Evolutionary conservation across 352 stramenopile species (phyloP), one percentile per base, ranked within the genome.

Genomic region (Blastocystis sp.): DNA sequence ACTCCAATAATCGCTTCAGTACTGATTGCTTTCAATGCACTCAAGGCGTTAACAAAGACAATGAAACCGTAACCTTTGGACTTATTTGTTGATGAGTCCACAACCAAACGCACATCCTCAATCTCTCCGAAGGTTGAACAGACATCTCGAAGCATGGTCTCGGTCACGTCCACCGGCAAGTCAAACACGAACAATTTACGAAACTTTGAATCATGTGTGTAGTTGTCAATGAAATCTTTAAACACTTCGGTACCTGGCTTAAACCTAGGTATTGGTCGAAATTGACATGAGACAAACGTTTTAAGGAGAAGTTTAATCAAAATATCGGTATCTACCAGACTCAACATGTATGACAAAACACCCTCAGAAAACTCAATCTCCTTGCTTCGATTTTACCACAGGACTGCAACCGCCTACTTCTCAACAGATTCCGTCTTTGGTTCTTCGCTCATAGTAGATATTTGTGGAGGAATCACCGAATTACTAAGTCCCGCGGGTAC

Each of bases 181-280:
- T 81, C 48, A 64, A 81, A 81, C 19, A 51, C 70, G 44, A 81
- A 81, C 33, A 81, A 27, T 51, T 81, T 81, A 22, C 24, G 33
- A 35, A 81, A 81, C 48, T 30, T 81, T 27, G 51, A 35, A 64
- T 81, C 70, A 3, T 60, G 37, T 64, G 24, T 56, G 22, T n/a
- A 44, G n/a, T 33, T 64, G 48, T 37, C 22, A 33, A 81, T 53
- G 35, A 81, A 81, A 40, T 81, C 48, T 4, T 81, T 64, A 56
- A 81, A 81, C 62, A 64, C 37, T 44, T 33, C 70, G 22, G 33
- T 64, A 30, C 48, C 70, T 42, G 70, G 48, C n/a, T 81, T 60
- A 60, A 59, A 81, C 17, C 70, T 81, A 81, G 44, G 48, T 40
- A n/a, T 60, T 53, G 70, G 44, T 19, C 37, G 42, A 60, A 78